Evolutionary conservation across 202 grass and related monocot species (phyloP).

Genomic region (Panicum hallii): DNA sequence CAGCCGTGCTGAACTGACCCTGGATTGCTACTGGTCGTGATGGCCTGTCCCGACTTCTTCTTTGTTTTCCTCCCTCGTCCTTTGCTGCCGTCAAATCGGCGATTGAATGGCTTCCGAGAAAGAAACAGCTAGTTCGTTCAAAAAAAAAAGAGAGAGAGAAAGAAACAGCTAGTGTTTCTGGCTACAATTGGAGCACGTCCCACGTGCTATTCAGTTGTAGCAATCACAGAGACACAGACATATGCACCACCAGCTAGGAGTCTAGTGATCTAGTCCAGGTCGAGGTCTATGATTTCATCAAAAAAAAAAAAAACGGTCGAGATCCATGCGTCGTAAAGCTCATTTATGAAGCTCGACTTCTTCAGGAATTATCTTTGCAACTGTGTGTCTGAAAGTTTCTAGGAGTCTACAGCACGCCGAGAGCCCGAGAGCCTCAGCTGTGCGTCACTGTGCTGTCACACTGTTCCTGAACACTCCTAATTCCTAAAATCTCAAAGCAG

Average conservation of each 20-base stretch:
- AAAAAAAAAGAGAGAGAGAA: no score
- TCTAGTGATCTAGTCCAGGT: not conserved
- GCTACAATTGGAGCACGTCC: not conserved
- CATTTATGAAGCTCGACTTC: not conserved
- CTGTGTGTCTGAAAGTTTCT: not conserved
- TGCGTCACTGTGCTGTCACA: constrained; percentile 44
- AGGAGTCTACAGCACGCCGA: not conserved
- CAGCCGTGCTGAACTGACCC: not conserved
- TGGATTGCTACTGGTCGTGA: not conserved
- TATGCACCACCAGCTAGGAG: not conserved
- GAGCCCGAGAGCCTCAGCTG: not conserved
- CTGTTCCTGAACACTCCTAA: not conserved
- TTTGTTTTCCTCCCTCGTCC: not conserved
- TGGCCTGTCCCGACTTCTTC: not conserved
- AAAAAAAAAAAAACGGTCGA: not conserved
- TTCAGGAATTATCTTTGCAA: not conserved
- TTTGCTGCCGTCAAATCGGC: not conserved
- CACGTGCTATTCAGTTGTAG: not conserved
- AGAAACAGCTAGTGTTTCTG: no score
- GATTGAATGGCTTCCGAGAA: not conserved
- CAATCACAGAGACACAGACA: no score
- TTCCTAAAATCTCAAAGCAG: not conserved
- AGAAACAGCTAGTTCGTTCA: not conserved
- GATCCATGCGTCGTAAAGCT: not conserved
- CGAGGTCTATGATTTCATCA: not conserved